Conservation (phyloP, 2,329 filamentous ascomycete species). For the Escovopsis weberi region DNA sequence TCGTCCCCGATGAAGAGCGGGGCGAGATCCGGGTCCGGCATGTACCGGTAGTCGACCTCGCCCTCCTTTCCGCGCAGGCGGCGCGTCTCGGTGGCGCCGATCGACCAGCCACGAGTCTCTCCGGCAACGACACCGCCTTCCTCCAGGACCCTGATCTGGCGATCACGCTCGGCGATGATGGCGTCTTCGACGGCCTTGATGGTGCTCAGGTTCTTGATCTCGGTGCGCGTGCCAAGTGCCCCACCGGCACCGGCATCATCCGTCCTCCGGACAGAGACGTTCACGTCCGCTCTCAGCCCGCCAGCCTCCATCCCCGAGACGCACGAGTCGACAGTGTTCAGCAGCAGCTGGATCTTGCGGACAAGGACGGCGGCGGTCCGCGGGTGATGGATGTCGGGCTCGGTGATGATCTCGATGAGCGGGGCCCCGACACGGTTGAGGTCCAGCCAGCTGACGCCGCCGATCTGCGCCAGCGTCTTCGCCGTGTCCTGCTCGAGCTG, state of each 20-base stretch:
- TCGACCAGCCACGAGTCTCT: constrained; percentile 86
- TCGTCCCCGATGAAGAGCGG: constrained; percentile 63
- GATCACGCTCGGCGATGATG: constrained; percentile 76
- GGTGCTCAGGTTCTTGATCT: constrained; percentile 94
- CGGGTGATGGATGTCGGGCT: constrained; percentile 76
- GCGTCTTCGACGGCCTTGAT: constrained; percentile 94
- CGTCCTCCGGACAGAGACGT: constrained; percentile 66
- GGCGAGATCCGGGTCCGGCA: constrained; percentile 86
- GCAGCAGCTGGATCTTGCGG: constrained; percentile 69
- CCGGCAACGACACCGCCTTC: constrained; percentile 60
- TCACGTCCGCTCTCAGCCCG: constrained; percentile 83
- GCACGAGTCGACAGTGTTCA: constrained; percentile 71
- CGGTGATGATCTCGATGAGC: constrained; percentile 87
- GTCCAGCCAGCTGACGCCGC: constrained; percentile 65
- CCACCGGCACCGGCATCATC: constrained; percentile 22
- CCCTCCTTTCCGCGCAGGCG: constrained; percentile 84
- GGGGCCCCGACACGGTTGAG: constrained; percentile 88
- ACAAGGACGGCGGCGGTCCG: constrained; percentile 79
- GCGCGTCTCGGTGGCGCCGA: constrained; percentile 69
- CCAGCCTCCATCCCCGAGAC: constrained; percentile 88
- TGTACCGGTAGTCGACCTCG: constrained; percentile 94
- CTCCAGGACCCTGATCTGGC: constrained; percentile 72
- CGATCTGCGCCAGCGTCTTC: constrained; percentile 72
- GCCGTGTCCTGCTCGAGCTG: constrained; percentile 98
- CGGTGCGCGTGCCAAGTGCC: constrained; percentile 66